Evolutionary conservation across 305 asterid species (phyloP), one percentile per base, ranked within the genome.

Genomic region (Ilex paraguariensis): DNA sequence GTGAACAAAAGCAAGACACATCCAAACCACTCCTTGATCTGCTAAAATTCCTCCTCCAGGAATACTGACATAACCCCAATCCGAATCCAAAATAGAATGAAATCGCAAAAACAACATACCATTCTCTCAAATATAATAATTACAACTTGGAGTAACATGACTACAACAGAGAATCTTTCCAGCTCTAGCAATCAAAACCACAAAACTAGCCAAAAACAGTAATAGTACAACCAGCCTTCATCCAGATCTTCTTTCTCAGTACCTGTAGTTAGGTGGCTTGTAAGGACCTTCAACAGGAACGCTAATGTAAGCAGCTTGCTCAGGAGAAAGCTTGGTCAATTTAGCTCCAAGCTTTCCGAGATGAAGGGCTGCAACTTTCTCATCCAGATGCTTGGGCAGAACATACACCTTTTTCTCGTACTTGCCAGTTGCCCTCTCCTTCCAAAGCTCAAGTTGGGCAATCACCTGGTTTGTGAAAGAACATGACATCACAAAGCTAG

Each of bases 291-390:
- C 70, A 1, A 44, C 32, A 32, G 62, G 36, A 31, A 65, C 63
- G n/a, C 64, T 58, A 40, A 65, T 46, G 46, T 66, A 66, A 32
- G 21, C 64, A 36, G 64, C 64, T 32, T 66, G 70, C 6, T 57
- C 64, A 3, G 31, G 32, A 17, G 52, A 11, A 9, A 65, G 57
- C 50, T 48, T 56, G 36, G 58, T 65, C 2, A 65, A 42, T 62
- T 65, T 57, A 32, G 58, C 70, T n/a, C 64, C 70, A 33, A 65
- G 57, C 50, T 65, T 65, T 8, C 51, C 16, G 9, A 65, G 63
- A 21, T 65, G 70, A 14, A 65, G 70, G 2, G 63, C 63, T 32
- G 53, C 70, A 50, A 65, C 70, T 31, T 65, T 57, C 56, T 65
- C 70, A 13, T 65, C 70, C 10, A 65, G 61, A 21, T 54, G 49